Evolutionary conservation across 2,329 filamentous ascomycete species (phyloP).

Genomic region (Microcyclosporella mali): DNA sequence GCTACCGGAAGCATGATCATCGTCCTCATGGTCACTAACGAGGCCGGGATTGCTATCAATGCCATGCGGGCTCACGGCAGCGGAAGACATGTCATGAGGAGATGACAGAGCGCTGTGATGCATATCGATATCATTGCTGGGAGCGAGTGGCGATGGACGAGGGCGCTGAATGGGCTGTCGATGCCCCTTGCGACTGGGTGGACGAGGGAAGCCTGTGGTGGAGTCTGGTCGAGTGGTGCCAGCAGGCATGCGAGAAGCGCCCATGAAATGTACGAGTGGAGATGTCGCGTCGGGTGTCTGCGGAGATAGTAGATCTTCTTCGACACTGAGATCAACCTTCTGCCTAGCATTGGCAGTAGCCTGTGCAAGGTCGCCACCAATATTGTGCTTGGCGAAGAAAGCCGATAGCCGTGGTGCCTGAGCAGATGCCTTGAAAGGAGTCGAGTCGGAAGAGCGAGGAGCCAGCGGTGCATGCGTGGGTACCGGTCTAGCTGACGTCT

Average conservation of each 20-base stretch:
- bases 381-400: conserved; percentile 36
- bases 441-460: conserved; percentile 1
- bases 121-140: conserved; percentile 8
- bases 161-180: conserved; percentile 24
- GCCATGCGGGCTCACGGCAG: conserved; percentile 41
- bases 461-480: conserved; percentile 4
- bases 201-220: conserved; percentile 13
- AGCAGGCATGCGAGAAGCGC: conserved; percentile 14
- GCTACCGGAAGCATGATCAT: conserved; percentile 33
- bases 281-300: conserved; percentile 18
- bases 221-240: not conserved
- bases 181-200: conserved; percentile 27
- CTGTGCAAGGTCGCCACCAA: conserved; percentile 34
- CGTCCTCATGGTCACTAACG: conserved; percentile 47
- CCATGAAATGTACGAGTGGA: conserved; percentile 14
- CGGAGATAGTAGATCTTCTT: conserved; percentile 26
- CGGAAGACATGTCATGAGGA: conserved; percentile 20
- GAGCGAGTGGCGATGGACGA: conserved; percentile 29
- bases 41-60: conserved; percentile 46
- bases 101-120: conserved; percentile 25
- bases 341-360: conserved; percentile 27
- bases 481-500: conserved; percentile 6
- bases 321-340: conserved; percentile 29
- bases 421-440: conserved; percentile 33
- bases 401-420: conserved; percentile 39